Conservation (phyloP, 805 yeast genomes). For the Lipomyces yamanashiensis region DNA sequence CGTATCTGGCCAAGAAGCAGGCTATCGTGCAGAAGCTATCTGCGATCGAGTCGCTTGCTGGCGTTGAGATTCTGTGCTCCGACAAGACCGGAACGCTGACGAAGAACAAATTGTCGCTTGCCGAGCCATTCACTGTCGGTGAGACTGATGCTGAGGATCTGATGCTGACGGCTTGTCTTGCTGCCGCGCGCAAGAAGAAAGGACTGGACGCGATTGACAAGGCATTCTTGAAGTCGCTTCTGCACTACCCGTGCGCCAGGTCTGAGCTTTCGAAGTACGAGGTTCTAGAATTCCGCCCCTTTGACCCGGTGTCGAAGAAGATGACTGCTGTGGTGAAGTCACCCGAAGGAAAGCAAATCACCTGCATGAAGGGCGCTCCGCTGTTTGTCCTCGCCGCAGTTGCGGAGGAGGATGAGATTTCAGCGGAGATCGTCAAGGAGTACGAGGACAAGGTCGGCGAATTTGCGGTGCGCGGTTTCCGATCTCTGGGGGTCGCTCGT, state of each 20-base stretch:
- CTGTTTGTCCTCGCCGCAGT: constrained; percentile 94
- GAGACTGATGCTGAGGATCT: constrained; percentile 89
- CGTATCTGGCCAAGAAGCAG: constrained; percentile 93
- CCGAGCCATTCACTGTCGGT: constrained; percentile 97
- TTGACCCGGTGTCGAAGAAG: constrained; percentile 96
- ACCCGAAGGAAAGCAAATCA: constrained; percentile 91
- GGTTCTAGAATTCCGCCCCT: constrained; percentile 93
- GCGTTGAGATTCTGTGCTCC: constrained; percentile 95
- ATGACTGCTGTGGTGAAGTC: constrained; percentile 93
- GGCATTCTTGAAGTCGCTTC: constrained; percentile 91
- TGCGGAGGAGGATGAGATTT: constrained; percentile 94
- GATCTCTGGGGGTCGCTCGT: constrained; percentile 98
- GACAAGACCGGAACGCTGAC: constrained; percentile 98
- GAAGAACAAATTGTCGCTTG: constrained; percentile 91
- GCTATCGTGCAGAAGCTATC: constrained; percentile 95
- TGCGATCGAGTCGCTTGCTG: constrained; percentile 95
- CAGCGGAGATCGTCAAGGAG: constrained; percentile 90
- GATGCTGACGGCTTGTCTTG: constrained; percentile 96
- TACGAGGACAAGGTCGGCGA: constrained; percentile 96
- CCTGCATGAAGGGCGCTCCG: constrained; percentile 98
- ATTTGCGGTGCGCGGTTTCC: constrained; percentile 97
- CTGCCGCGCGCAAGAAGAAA: constrained; percentile 97
- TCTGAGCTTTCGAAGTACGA: constrained; percentile 89
- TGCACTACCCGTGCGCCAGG: constrained; percentile 87
- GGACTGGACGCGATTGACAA: constrained; percentile 96